These are phyloP conservation scores for Blastobotrys buckinghamii DNA, from an alignment of 1,139 yeast species.

Conservation along the genomic window DNA sequence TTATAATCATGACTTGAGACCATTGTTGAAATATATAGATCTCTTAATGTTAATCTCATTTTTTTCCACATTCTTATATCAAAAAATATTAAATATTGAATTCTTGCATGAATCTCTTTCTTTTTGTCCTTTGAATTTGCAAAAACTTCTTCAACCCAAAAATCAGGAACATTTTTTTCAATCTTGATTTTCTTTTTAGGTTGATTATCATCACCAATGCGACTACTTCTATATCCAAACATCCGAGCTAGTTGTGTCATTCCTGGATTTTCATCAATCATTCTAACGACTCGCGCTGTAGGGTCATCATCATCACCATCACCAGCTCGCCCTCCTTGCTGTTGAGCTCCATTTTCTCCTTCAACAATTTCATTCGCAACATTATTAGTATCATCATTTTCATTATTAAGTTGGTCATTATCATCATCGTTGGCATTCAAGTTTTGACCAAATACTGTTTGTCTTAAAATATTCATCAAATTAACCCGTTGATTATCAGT, in stretches of 20 bases:
- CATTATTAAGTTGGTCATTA: not conserved
- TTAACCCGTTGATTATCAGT: too few species aligned
- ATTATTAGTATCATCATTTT: not conserved
- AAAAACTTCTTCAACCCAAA: constrained; percentile 10
- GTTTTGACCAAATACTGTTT: not conserved
- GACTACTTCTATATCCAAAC: constrained; percentile 4
- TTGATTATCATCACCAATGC: not conserved
- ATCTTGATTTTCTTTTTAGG: not conserved
- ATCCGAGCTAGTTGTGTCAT: not conserved
- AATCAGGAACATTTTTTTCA: constrained; percentile 4
- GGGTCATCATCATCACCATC: not conserved
- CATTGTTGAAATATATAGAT: constrained; percentile 62
- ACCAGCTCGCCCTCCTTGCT: too few species aligned
- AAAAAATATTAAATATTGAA: constrained; percentile 66
- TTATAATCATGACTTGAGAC: constrained; percentile 61
- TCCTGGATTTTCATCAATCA: not conserved
- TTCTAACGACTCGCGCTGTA: not conserved
- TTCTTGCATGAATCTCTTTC: constrained; percentile 39
- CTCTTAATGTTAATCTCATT: constrained; percentile 56
- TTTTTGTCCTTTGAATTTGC: constrained; percentile 8
- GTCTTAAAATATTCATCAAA: not conserved
- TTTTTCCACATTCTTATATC: constrained; percentile 72
- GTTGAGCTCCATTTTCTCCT: too few species aligned
- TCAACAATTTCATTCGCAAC: not conserved
- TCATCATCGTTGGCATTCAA: not conserved